These are phyloP conservation scores for Chlamydomonas asymmetrica DNA, from an alignment of 139 green algal species.

Conservation along the genomic window DNA sequence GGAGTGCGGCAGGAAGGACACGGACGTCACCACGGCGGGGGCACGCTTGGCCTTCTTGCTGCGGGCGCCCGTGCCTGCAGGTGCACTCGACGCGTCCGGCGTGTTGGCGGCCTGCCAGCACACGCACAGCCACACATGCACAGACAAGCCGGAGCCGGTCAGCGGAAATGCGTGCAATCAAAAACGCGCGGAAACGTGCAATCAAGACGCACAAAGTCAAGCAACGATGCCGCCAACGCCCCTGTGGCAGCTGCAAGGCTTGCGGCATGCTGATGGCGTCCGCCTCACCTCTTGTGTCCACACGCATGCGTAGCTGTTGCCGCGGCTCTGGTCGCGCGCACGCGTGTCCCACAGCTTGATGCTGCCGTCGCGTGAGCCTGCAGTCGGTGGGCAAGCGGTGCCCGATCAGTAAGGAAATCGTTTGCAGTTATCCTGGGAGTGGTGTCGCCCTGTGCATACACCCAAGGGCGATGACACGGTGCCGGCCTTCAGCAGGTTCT, in stretches of 20 bases:
- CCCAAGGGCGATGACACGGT: no score
- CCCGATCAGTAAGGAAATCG: neutral
- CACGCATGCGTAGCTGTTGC: neutral
- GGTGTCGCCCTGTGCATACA: no score
- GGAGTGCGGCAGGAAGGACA: slow-evolving; percentile 56
- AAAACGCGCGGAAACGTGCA: slow-evolving; percentile 12
- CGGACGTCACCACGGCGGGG: slow-evolving; percentile 58
- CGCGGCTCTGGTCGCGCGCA: slow-evolving; percentile 1
- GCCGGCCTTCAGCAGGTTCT: no score
- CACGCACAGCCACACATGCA: neutral
- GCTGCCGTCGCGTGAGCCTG: slow-evolving; percentile 68
- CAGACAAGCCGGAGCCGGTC: no score
- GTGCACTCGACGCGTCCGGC: neutral
- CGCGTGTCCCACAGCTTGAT: slow-evolving; percentile 78
- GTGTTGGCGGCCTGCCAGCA: neutral
- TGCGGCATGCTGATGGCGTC: neutral
- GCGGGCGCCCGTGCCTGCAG: neutral
- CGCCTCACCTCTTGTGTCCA: neutral
- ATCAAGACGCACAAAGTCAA: no score
- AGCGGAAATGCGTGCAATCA: neutral
- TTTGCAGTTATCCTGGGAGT: neutral
- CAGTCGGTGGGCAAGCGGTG: neutral
- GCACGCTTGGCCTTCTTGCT: neutral
- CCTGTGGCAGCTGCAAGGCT: neutral
- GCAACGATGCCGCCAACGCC: no score